phyloP scores from a whole-genome alignment of 148 eudicot species.

The Bassia scoparia region DNA sequence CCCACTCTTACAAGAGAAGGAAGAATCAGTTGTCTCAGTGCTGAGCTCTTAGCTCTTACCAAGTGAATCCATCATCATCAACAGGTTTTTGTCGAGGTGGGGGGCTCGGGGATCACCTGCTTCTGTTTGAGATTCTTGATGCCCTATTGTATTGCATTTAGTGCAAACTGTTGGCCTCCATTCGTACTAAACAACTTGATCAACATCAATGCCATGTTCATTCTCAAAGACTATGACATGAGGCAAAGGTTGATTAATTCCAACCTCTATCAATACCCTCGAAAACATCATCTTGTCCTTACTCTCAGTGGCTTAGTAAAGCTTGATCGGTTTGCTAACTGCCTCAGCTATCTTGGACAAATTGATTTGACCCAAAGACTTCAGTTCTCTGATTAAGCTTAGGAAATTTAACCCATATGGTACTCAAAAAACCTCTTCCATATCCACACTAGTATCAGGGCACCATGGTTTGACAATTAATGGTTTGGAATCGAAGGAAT shows the following conservation, averaged over 20 bases:
- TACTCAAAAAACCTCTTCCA: too few species aligned
- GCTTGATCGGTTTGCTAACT: background rate
- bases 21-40: too few species aligned
- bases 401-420: background rate
- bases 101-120: background rate
- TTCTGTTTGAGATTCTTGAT: too few species aligned
- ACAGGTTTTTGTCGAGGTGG: background rate
- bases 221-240: too few species aligned
- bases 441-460: too few species aligned
- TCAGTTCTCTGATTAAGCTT: too few species aligned
- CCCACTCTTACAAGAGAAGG: too few species aligned
- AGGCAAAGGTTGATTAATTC: background rate
- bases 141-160: background rate
- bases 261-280: background rate
- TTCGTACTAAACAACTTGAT: background rate
- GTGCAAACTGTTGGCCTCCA: background rate
- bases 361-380: background rate
- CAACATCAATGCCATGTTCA: background rate
- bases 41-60: too few species aligned
- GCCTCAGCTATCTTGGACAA: background rate
- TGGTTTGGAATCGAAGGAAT: too few species aligned
- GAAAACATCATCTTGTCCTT: background rate
- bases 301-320: background rate
- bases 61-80: too few species aligned
- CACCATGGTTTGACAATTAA: background rate